Evolutionary conservation across 2,329 filamentous ascomycete genomes (phyloP), one percentile per base, ranked within the genome.

Genomic region (Cladobotryum protrusum): DNA sequence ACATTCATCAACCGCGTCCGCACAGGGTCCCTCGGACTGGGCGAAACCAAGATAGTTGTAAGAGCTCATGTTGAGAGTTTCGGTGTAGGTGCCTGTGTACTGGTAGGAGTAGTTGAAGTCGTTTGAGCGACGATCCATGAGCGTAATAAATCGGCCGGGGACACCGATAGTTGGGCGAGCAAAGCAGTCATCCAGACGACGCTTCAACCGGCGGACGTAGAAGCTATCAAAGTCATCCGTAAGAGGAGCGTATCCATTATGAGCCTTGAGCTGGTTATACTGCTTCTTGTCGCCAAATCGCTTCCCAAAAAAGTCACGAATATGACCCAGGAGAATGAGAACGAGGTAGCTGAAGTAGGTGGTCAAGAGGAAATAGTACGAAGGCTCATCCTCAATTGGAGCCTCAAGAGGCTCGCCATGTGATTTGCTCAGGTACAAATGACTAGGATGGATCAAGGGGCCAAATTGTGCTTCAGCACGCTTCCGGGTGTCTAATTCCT

Each of bases 211-310:
- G 50, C 93, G 83, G 50, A 92, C 89, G 71, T 99, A 99, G 69
- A 99, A 99, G 70, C 92, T 97, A 75, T 99, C 93, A 65, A 99
- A 99, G 69, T 99, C 93, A 62, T 90, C 95, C 70, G 96, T 97
- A 57, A 99, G 78, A 2, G 93, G 90, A 11, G 92, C 93, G 64
- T 96, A 97, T 55, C 93, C 93, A 65, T 96, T 89, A 57, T 82
- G 80, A 35, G 86, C 79, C 65, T 87, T 87, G 62, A 97, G 75
- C 61, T 93, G 86, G 63, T 82, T 84, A 70, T 97, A 97, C 52
- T 77, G 67, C 62, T 89, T 86, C 65, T 87, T 82, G 67, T 90
- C 82, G 65, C 86, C 86, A 72, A 99, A 96, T 54, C 88, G 83
- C 77, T 97, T 96, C 68, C 93, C 92, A 66, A 99, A 97, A 72